Evolutionary conservation across 495 filamentous ascomycete genomes (phyloP), one percentile per base, ranked within the genome.

Genomic region (Penicilliopsis zonata): DNA sequence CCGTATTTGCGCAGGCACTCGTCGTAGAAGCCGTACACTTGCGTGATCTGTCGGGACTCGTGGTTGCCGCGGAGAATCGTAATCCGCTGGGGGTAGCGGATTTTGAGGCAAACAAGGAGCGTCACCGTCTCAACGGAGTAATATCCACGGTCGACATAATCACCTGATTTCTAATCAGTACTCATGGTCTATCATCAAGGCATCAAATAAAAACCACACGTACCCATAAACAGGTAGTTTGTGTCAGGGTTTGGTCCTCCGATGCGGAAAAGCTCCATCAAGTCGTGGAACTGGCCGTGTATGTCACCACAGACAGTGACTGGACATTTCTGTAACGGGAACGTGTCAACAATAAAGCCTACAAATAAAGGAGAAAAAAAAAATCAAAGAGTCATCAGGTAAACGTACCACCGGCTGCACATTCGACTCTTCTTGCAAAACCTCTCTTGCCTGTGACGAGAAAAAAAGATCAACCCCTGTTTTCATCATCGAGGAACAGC

Each of bases 11-110:
- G 80, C 31, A 95, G 72, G 53, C 87, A 95, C 53, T 95, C 87
- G 56, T 95, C 87, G 64, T 95, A 95, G 66, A 95, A 95, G 30
- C 87, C 87, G 51, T 95, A 95, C 27, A 95, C 87, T 60, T 93
- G 86, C 28, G 87, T 95, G 58, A 95, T 95, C 61, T 95, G 87
- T 38, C 87, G 80, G 36, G 86, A 94, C 56, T 95, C 87, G 68
- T 95, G 87, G 64, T 95, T 95, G 41, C 87, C 87, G 49, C 87
- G 84, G 33, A 95, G 77, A 52, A 95, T 93, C 42, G 87, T 95
- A 61, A 95, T 94, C 57, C 87, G 85, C 61, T 86, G 76, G 29
- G 87, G 87, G 56, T 94, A 95, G 57, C 87, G 79, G 44, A 95
- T 93, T 67, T 95, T 95, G 50, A 95, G 73, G 33, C 81, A 85